A percentile compares a stretch with the other conserved stretches of the same genome.
These are phyloP conservation scores for Chiua virens DNA, from an alignment of 768 basidiomycete species.

Conservation along the genomic window DNA sequence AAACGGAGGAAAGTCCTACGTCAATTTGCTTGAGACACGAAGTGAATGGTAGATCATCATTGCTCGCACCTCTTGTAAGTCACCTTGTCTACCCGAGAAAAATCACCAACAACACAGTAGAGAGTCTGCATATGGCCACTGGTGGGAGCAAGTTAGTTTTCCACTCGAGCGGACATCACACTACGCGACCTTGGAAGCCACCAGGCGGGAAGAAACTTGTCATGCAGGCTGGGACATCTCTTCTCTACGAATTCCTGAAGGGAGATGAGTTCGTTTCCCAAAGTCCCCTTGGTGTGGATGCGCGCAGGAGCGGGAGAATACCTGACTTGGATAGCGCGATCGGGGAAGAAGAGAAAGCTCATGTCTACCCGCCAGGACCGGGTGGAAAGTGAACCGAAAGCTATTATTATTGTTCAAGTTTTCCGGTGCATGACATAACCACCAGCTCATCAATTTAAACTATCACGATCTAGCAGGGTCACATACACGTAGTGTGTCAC, in stretches of 20 bases:
- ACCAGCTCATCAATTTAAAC: no score
- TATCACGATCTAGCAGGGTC: no score
- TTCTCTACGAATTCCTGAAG: conserved; percentile 33
- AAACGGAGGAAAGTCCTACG: conserved; percentile 29
- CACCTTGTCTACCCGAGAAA: conserved; percentile 31
- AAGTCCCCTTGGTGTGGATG: conserved; percentile 14
- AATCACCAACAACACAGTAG: conserved; percentile 31
- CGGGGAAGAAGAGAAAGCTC: conserved; percentile 19
- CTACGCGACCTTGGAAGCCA: conserved; percentile 33
- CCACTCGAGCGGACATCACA: not conserved
- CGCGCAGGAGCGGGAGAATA: conserved; percentile 21
- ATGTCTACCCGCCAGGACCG: conserved; percentile 6
- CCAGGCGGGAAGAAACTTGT: conserved; percentile 31
- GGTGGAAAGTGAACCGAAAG: not conserved
- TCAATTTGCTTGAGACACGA: conserved; percentile 5
- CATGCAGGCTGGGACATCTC: conserved; percentile 28
- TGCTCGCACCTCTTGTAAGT: conserved; percentile 29
- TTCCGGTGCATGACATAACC: conserved; percentile 1
- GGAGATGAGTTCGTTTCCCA: conserved; percentile 14
- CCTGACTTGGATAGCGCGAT: conserved; percentile 16
- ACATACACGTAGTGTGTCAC: no score
- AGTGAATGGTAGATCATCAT: not conserved
- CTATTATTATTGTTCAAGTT: not conserved
- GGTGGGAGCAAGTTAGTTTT: conserved; percentile 12
- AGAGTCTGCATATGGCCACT: conserved; percentile 36